Base-by-base conservation (phyloP, 2,329 filamentous ascomycete genomes). In the Cytospora mali region DNA sequence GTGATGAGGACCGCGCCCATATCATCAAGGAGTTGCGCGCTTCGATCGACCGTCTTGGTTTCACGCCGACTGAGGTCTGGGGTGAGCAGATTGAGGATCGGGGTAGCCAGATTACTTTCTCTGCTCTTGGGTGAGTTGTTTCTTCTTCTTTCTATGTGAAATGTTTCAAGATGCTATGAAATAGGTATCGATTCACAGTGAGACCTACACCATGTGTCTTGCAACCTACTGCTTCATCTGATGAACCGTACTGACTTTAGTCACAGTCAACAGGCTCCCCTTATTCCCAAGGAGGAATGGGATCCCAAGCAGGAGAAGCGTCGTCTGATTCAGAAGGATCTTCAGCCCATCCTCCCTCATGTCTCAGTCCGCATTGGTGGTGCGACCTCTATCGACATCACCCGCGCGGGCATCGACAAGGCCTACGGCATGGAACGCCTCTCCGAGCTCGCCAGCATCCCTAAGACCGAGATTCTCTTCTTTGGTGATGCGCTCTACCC, bases 291-390 rank as follows among this genome's bases (percentile, higher is more conserved):
- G 66, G 68, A 75, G 66, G 57, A 60, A 27, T 78, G 76, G 75
- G 76, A 78, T 56, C 73, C 75, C 1, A 71, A 76, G 58, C 76
- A 77, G 62, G 73, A 70, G 28, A 77, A 77, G 68, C 74, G 75
- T 39, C 73, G 72, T 56, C 69, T 75, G 35, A 75, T 78, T 29
- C 75, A 76, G 66, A 68, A 68, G 5, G 75, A 78, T 61, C 66
- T 78, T 49, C 68, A 67, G 21, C 67, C 60, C 33, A 71, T 75
- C 9, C 68, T 78, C n/a, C 75, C 75, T 0, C 71, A 70, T 6
- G 66, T 77, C 11, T 76, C 75, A 2, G 75, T 78, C 61, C 76
- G 76, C 65, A 76, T 77, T 73, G 76, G 76, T 48, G 76, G 75
- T 9, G 71, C 75, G 4, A 77, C 75, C 23, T 75, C 73, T 0